Evolutionary conservation across 1,284 basidiomycete species (phyloP).

Genomic region (Cutaneotrichosporon cavernicola): DNA sequence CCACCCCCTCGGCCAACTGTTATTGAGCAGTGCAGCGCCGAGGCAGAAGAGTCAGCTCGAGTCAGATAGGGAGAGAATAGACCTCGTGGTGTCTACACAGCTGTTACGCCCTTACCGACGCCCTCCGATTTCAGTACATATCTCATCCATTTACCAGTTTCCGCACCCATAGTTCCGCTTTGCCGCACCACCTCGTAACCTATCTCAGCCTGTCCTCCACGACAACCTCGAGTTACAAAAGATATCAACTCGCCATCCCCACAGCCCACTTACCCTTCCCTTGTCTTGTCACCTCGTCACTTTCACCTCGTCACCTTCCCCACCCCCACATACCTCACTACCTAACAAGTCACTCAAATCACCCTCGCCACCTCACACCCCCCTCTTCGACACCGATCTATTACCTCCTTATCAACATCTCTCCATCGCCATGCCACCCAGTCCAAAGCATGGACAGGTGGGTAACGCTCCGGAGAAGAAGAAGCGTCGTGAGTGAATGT

Average conservation of each 20-base stretch:
- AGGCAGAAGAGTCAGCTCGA: no score
- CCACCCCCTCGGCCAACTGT: no score
- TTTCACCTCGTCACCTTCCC: not conserved
- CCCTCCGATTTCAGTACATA: not conserved
- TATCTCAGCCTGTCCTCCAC: no score
- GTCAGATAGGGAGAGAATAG: no score
- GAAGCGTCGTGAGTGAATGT: slow-evolving; percentile 34
- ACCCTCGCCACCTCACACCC: not conserved
- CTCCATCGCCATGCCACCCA: slow-evolving; percentile 9
- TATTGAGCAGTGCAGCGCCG: no score
- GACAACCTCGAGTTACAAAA: not conserved
- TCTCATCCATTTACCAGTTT: not conserved
- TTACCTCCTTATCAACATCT: not conserved
- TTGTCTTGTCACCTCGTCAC: not conserved
- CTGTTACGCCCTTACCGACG: not conserved
- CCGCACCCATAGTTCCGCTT: not conserved
- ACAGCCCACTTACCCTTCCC: not conserved
- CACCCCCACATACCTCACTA: not conserved
- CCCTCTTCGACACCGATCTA: not conserved
- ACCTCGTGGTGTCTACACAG: not conserved
- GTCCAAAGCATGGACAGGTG: not conserved
- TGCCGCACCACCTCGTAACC: not conserved
- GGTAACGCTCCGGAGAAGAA: slow-evolving; percentile 23
- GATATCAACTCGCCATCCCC: not conserved
- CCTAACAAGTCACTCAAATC: not conserved